These are phyloP conservation scores for Penicillium steckii DNA, from an alignment of 495 filamentous ascomycete genomes.

Conservation along the genomic window DNA sequence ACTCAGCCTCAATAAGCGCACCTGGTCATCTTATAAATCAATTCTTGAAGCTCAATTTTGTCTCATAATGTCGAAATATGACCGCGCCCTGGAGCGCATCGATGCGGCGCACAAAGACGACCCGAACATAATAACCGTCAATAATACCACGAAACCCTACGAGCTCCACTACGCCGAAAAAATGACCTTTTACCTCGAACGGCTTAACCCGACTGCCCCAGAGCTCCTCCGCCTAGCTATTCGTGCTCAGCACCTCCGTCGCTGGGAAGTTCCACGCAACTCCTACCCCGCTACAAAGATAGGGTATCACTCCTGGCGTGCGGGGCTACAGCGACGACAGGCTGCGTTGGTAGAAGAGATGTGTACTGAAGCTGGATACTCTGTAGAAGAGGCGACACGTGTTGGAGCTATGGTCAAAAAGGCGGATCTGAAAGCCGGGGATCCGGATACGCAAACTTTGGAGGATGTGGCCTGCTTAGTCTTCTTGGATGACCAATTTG, in stretches of 20 bases:
- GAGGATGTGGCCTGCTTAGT: slow-evolving; percentile 87
- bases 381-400: slow-evolving; percentile 44
- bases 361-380: slow-evolving; percentile 51
- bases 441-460: slow-evolving; percentile 67
- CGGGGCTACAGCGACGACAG: slow-evolving; percentile 66
- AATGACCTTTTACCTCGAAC: slow-evolving; percentile 68
- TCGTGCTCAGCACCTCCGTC: slow-evolving; percentile 77
- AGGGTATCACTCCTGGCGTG: slow-evolving; percentile 76
- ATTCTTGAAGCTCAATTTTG: neutral
- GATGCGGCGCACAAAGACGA: slow-evolving; percentile 72
- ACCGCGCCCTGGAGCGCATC: slow-evolving; percentile 59
- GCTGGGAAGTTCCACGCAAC: slow-evolving; percentile 75
- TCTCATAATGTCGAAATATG: slow-evolving; percentile 31
- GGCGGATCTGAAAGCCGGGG: slow-evolving; percentile 56
- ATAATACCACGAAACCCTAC: slow-evolving; percentile 49
- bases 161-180: slow-evolving; percentile 78
- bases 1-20: neutral
- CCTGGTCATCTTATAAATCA: neutral
- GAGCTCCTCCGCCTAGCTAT: slow-evolving; percentile 68
- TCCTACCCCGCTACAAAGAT: slow-evolving; percentile 66
- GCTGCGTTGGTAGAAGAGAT: slow-evolving; percentile 58
- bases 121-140: slow-evolving; percentile 45
- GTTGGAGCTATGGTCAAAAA: slow-evolving; percentile 64
- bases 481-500: slow-evolving; percentile 82
- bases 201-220: slow-evolving; percentile 54